phyloP scores from a whole-genome alignment of 2,329 filamentous ascomycete species.

The Phialophora tarda region DNA sequence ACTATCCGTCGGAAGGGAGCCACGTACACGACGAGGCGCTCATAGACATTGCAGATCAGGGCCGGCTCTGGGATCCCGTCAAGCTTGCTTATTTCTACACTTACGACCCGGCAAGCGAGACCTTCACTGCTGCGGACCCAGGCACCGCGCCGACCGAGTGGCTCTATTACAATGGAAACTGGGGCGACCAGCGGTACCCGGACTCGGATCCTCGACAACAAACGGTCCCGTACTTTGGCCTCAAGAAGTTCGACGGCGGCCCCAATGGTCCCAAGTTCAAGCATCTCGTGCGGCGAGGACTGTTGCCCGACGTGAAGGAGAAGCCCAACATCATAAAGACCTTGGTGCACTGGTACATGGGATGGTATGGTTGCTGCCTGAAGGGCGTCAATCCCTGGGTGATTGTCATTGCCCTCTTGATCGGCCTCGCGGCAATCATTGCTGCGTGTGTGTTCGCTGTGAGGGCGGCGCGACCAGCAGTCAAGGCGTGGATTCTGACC shows the following conservation, averaged over 20 bases:
- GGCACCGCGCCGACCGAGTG: slow-evolving; percentile 73
- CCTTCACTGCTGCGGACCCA: slow-evolving; percentile 59
- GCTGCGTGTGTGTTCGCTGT: slow-evolving; percentile 21
- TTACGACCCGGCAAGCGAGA: slow-evolving; percentile 69
- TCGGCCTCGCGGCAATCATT: slow-evolving; percentile 13
- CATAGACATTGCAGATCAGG: slow-evolving; percentile 61
- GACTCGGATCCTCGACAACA: slow-evolving; percentile 76
- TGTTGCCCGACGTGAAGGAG: slow-evolving; percentile 61
- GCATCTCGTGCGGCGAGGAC: slow-evolving; percentile 75
- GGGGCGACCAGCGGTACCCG: slow-evolving; percentile 91
- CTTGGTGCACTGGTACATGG: slow-evolving; percentile 30
- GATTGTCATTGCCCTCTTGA: slow-evolving; percentile 19
- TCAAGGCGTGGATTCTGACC: slow-evolving; percentile 15
- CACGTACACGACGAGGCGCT: slow-evolving; percentile 80
- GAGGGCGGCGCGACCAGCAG: slow-evolving; percentile 6
- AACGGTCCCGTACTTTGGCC: slow-evolving; percentile 79
- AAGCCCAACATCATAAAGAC: slow-evolving; percentile 27
- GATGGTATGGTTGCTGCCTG: slow-evolving; percentile 32
- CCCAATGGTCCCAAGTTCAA: slow-evolving; percentile 87
- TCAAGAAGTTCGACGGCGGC: slow-evolving; percentile 93
- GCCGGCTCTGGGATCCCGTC: slow-evolving; percentile 84
- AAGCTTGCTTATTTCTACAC: slow-evolving; percentile 81
- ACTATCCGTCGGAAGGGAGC: slow-evolving; percentile 70
- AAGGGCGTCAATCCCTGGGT: slow-evolving; percentile 31
- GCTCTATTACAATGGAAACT: slow-evolving; percentile 87